Conservation (phyloP, 176 grass and related monocot species). For the Oryza meridionalis region DNA sequence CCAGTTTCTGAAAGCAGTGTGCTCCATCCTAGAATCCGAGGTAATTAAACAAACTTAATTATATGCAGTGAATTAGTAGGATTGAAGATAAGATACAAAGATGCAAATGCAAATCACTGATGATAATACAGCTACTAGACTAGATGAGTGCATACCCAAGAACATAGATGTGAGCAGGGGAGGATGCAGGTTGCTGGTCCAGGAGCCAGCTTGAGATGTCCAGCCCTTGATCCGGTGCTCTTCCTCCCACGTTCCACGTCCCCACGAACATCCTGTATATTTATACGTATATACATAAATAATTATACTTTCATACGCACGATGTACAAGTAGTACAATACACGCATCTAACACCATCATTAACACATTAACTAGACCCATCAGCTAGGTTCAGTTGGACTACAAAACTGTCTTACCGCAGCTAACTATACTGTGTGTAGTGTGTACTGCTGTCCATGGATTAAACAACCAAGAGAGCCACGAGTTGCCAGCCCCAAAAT, state of each 20-base stretch:
- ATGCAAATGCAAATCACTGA: not conserved
- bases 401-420: conserved; percentile 21
- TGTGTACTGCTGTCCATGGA: conserved; percentile 11
- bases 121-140: not conserved
- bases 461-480: not conserved
- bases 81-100: not conserved
- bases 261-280: conserved; percentile 66
- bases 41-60: not conserved
- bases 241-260: conserved; percentile 95
- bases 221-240: conserved; percentile 54
- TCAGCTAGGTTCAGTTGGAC: not conserved
- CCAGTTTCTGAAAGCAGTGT: not conserved
- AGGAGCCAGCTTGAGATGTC: conserved; percentile 70
- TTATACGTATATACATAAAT: not conserved
- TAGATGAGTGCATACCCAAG: conserved; percentile 57
- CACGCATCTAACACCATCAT: conserved; percentile 27
- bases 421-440: not conserved
- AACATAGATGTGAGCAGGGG: conserved; percentile 74
- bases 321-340: not conserved
- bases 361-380: not conserved
- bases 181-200: conserved; percentile 35
- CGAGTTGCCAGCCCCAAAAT: conserved; percentile 24
- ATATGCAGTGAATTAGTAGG: not conserved
- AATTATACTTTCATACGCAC: not conserved
- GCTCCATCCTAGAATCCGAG: not conserved